phyloP scores from a whole-genome alignment of 441 rosid genomes.

The Jatropha podagrica region DNA sequence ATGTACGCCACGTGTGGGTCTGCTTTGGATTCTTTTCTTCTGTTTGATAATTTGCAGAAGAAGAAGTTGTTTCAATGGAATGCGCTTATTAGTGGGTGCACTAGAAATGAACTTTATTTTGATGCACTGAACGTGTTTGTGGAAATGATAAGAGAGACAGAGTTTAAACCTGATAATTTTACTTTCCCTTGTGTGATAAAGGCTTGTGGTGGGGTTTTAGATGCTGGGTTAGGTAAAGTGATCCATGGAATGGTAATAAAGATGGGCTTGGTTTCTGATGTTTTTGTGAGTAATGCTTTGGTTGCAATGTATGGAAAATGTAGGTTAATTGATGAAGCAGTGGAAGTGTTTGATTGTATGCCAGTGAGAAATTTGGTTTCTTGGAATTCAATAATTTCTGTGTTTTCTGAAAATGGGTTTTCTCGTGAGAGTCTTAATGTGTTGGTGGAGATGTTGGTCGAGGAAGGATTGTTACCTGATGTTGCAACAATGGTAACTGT shows the following conservation, averaged over 20 bases:
- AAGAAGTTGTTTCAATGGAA: constrained; percentile 73
- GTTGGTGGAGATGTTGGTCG: constrained; percentile 45
- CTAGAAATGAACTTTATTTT: constrained; percentile 49
- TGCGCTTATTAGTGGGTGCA: constrained; percentile 60
- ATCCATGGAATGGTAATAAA: constrained; percentile 61
- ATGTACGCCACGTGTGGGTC: constrained; percentile 61
- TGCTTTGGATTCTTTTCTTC: constrained; percentile 44
- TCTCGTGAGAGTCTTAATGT: constrained; percentile 35
- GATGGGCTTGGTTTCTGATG: constrained; percentile 46
- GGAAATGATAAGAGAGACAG: constrained; percentile 38
- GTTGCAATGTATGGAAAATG: constrained; percentile 52
- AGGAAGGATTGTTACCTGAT: constrained; percentile 44
- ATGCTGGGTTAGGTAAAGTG: constrained; percentile 40
- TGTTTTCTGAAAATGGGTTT: constrained; percentile 47
- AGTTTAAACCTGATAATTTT: constrained; percentile 55
- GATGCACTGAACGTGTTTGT: constrained; percentile 47
- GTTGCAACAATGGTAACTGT: constrained; percentile 52
- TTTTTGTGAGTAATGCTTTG: constrained; percentile 55
- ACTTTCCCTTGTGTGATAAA: constrained; percentile 70
- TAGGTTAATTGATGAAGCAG: constrained; percentile 40
- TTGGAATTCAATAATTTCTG: constrained; percentile 61
- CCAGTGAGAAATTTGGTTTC: constrained; percentile 58
- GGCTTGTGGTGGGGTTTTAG: constrained; percentile 53
- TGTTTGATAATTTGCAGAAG: constrained; percentile 40
- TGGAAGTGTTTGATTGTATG: constrained; percentile 46